Conservation (phyloP, 2,329 filamentous ascomycete species). For the Mariannaea sp. region DNA sequence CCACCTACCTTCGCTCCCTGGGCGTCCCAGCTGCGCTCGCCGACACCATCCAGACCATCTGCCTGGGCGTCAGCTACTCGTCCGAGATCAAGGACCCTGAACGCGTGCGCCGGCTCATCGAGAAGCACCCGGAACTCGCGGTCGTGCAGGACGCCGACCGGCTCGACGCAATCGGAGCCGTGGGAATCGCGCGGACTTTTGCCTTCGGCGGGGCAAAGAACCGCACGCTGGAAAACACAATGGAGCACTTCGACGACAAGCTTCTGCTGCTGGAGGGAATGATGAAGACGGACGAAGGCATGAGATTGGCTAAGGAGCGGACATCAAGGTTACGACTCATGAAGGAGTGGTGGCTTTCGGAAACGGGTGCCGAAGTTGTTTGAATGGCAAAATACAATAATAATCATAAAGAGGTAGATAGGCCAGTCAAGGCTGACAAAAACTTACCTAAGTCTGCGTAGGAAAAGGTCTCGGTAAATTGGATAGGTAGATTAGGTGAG, state of each 20-base stretch:
- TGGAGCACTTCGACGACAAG: slow-evolving; percentile 80
- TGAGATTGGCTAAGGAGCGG: slow-evolving; percentile 57
- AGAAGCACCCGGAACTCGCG: slow-evolving; percentile 62
- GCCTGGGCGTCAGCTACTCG: slow-evolving; percentile 77
- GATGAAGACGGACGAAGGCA: slow-evolving; percentile 67
- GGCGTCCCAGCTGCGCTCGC: slow-evolving; percentile 65
- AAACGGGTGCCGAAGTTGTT: slow-evolving; percentile 42
- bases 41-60: slow-evolving; percentile 70
- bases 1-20: slow-evolving; percentile 57
- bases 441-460: too few relatives aligned
- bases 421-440: too few relatives aligned
- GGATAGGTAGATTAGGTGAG: too few relatives aligned
- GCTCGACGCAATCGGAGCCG: slow-evolving; percentile 86
- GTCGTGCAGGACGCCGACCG: slow-evolving; percentile 93
- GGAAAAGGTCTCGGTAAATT: too few relatives aligned
- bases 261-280: slow-evolving; percentile 66
- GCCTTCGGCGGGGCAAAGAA: slow-evolving; percentile 69
- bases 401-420: too few relatives aligned
- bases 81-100: slow-evolving; percentile 70
- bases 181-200: slow-evolving; percentile 74
- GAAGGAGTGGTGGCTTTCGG: slow-evolving; percentile 63
- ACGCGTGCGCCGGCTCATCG: slow-evolving; percentile 65
- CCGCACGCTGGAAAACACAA: slow-evolving; percentile 64
- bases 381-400: too few relatives aligned
- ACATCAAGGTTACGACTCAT: slow-evolving; percentile 58